A percentile compares a stretch with the other conserved stretches of the same genome.
Evolutionary conservation across 257 asterid genomes (phyloP).

Genomic region (Salvia rosmarinus): DNA sequence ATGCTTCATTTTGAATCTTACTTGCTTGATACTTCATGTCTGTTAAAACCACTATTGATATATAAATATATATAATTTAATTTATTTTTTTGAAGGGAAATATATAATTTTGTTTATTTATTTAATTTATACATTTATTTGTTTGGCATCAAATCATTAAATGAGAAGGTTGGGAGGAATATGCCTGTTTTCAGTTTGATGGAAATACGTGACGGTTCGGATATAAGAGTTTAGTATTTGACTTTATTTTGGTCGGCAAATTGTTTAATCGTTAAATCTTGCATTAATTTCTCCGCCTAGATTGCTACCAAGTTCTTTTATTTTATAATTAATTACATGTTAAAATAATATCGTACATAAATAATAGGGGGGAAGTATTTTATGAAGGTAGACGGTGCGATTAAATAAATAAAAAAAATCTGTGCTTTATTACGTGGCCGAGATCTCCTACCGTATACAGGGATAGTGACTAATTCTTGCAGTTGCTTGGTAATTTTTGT

Average conservation of each 20-base stretch:
- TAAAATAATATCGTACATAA: background rate
- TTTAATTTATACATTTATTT: background rate
- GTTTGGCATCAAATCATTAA: background rate
- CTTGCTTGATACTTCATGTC: background rate
- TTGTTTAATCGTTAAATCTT: conserved; percentile 31
- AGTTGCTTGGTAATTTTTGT: background rate
- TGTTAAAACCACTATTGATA: too few relatives aligned
- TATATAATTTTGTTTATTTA: background rate
- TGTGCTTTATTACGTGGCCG: background rate
- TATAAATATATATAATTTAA: too few relatives aligned
- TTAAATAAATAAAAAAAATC: background rate
- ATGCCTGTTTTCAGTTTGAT: conserved; percentile 22
- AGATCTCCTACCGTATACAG: too few relatives aligned
- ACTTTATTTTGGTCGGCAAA: conserved; percentile 36
- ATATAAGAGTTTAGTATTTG: conserved; percentile 17
- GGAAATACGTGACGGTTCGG: conserved; percentile 35
- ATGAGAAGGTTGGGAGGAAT: background rate
- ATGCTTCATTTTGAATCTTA: background rate
- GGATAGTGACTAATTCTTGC: background rate
- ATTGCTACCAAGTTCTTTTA: background rate
- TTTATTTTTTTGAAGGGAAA: background rate
- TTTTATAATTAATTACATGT: background rate
- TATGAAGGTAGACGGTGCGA: background rate
- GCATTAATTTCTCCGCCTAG: background rate
- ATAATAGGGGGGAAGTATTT: background rate